Evolutionary conservation across 2,329 filamentous ascomycete genomes (phyloP), one percentile per base, ranked within the genome.

Genomic region (Hypomyces rosellus): DNA sequence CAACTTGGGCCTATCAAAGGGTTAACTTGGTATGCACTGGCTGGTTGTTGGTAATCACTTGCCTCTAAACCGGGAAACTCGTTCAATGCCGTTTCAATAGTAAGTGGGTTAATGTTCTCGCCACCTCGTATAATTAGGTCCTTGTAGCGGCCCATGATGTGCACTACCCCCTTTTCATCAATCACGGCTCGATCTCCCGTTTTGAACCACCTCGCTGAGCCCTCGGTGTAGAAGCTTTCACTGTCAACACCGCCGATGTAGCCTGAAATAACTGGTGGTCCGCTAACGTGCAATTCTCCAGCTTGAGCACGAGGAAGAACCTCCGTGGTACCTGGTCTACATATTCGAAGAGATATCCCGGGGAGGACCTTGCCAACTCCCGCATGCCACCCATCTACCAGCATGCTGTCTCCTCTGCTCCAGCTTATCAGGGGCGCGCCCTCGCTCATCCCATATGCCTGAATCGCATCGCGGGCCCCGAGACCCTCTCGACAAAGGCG

Each of bases 391-490:
- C 58, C 69, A 44, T 61, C 64, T 7, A 49, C 56, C 34, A 63
- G 60, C 45, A 58, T 61, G 46, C 51, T 57, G 53, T 64, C 68
- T 37, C 47, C 57, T 48, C 59, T 62, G 36, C 54, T 57, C 69
- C 69, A 74, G n/a, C 69, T 72, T 30, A 73, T 59, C 3, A 71
- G 57, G 2, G 69, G 70, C 12, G 67, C 69, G 2, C 68, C 69
- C 53, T 75, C 72, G 18, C 69, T 74, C 72, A 76, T 73, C 1
- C 73, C 72, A 54, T 72, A 75, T 11, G 62, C 66, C 41, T 70
- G 66, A n/a, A 67, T 63, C 1, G 63, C 63, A 37, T 61, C 55
- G 30, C 55, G 51, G 3, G 65, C 62, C 0, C 68, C 68, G 1
- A 72, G 55, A 1, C 55, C 60, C 11, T 63, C 38, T 5, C 58